Evolutionary conservation across 2,329 filamentous ascomycete genomes (phyloP).

Genomic region (Penicillium italicum): DNA sequence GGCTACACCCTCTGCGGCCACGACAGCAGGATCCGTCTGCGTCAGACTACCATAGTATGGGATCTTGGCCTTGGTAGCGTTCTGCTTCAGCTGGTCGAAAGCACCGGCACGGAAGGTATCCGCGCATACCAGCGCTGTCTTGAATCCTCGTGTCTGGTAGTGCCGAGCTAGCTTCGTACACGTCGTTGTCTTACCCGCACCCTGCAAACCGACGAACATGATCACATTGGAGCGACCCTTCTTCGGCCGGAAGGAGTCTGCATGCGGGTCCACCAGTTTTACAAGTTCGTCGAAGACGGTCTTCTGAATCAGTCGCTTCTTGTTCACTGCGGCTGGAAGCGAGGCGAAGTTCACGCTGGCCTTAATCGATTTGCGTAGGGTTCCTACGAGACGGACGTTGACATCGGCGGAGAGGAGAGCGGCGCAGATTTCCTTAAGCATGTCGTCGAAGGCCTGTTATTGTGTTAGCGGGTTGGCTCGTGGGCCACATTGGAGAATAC

Average conservation of each 20-base stretch:
- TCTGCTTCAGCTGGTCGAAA: slow-evolving; percentile 98
- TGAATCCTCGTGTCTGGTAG: slow-evolving; percentile 91
- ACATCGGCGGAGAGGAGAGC: slow-evolving; percentile 96
- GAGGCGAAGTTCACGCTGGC: slow-evolving; percentile 91
- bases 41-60: slow-evolving; percentile 97
- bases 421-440: slow-evolving; percentile 97
- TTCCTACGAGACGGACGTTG: slow-evolving; percentile 88
- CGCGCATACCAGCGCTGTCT: slow-evolving; percentile 88
- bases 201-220: slow-evolving; percentile 98
- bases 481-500: slow-evolving; percentile 3
- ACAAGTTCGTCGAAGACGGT: slow-evolving; percentile 96
- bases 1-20: slow-evolving; percentile 91
- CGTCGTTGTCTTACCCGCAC: slow-evolving; percentile 95
- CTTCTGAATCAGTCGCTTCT: slow-evolving; percentile 97
- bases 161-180: slow-evolving; percentile 95
- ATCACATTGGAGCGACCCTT: slow-evolving; percentile 96
- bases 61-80: slow-evolving; percentile 97
- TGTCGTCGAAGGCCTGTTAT: slow-evolving; percentile 81
- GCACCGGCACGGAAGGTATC: slow-evolving; percentile 98
- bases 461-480: slow-evolving; percentile 8
- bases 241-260: slow-evolving; percentile 92
- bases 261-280: slow-evolving; percentile 89
- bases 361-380: slow-evolving; percentile 90
- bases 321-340: slow-evolving; percentile 85
- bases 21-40: slow-evolving; percentile 89